Evolutionary conservation across 2,329 filamentous ascomycete genomes (phyloP), one percentile per base, ranked within the genome.

Genomic region (Ceratocystis huliohia): DNA sequence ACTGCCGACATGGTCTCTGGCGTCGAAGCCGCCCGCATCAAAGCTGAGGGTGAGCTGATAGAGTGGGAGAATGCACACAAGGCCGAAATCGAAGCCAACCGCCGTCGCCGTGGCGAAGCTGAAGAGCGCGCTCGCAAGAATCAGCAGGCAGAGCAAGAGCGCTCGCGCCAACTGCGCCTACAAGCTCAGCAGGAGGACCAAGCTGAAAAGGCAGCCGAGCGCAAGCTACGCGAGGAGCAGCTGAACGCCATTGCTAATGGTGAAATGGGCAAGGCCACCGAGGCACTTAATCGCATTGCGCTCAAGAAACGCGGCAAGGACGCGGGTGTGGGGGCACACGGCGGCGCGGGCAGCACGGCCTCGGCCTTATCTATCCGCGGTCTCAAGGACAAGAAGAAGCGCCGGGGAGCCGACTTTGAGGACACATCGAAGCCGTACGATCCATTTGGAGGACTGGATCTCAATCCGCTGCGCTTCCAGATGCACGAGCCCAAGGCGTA

Each of bases 1-100:
- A 92, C 92, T 1, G 91, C 92, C 77, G 93, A 96, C 73, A 81
- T 99, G 8, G 87, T 96, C 65, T 81, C 85, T 70, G 85, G 87
- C 53, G 81, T 79, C 56, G 85, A 92, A 68, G 81, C 86, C 0
- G 84, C 85, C n/a, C 83, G 77, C 65, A 73, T 72, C 37, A 73
- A 73, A 10, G 78, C 79, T 48, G 83, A 82, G 69, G 70, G 72
- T 28, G 73, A 78, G 68, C 76, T 82, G 15, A 69, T 75, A 57
- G 72, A 82, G 68, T 96, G 92, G 78, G 86, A 91, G 72, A 82
- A 86, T 59, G 82, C 85, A 66, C 91, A 96, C 76, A 81, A 82
- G 71, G 81, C 80, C 41, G 83, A 86, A 33, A 88, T 88, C 68
- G 84, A 87, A 74, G 80, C 81, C 70, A 88, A 86, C 73, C 77